Percentiles rank a stretch among this genome's conserved stretches.
Conservation (phyloP, 2,329 filamentous ascomycete species). For the Plenodomus biglobosus region DNA sequence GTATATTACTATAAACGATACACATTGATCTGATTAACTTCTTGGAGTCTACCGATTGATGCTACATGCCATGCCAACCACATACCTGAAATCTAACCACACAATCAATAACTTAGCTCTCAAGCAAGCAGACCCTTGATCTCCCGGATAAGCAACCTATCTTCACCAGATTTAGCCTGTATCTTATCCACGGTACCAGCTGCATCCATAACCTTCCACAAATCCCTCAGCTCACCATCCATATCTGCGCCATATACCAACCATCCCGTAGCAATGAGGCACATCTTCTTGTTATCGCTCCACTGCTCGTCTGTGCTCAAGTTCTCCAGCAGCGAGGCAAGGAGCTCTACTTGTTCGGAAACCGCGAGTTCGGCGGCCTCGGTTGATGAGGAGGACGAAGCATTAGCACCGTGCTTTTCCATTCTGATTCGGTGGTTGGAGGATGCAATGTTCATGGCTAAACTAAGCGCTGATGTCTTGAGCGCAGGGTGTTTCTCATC, state of each 20-base stretch:
- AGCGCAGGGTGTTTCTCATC: slow-evolving; percentile 73
- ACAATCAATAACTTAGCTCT: too few relatives aligned
- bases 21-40: too few relatives aligned
- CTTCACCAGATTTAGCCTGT: slow-evolving; percentile 27
- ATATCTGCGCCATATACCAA: slow-evolving; percentile 70
- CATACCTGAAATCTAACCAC: too few relatives aligned
- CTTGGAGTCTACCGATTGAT: too few relatives aligned
- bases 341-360: slow-evolving; percentile 75
- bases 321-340: slow-evolving; percentile 78
- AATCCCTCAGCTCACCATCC: slow-evolving; percentile 74
- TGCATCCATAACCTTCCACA: slow-evolving; percentile 78
- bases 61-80: too few relatives aligned
- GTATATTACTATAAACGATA: too few relatives aligned
- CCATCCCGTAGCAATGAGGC: slow-evolving; percentile 74
- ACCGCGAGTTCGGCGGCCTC: slow-evolving; percentile 57
- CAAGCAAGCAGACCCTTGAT: slow-evolving; percentile 39
- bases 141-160: slow-evolving; percentile 39
- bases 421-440: slow-evolving; percentile 68
- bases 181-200: slow-evolving; percentile 57
- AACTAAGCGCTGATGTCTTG: slow-evolving; percentile 76
- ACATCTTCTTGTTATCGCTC: slow-evolving; percentile 72
- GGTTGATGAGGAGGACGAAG: slow-evolving; percentile 10
- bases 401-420: slow-evolving; percentile 49
- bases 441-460: slow-evolving; percentile 79
- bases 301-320: slow-evolving; percentile 55